These are phyloP conservation scores for Odontarrhena argentea DNA, from an alignment of 345 rosid species.

Conservation along the genomic window DNA sequence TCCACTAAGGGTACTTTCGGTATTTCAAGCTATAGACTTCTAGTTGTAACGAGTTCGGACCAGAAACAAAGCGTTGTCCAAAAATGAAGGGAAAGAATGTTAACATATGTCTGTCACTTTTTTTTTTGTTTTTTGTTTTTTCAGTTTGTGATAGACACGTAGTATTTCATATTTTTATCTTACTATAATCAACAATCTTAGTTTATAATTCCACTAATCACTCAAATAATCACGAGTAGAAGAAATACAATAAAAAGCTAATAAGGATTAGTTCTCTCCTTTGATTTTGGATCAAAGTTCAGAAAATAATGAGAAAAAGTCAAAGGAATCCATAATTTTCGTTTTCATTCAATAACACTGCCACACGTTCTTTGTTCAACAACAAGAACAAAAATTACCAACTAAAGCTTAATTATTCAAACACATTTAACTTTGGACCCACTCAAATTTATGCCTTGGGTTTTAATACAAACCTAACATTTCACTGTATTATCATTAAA, in stretches of 20 bases:
- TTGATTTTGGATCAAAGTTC: constrained; percentile 34
- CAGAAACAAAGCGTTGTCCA: constrained; percentile 41
- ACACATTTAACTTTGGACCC: constrained; percentile 32
- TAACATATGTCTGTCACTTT: constrained; percentile 32
- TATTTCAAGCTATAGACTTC: neutral
- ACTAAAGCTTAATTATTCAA: constrained; percentile 18
- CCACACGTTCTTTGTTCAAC: constrained; percentile 38
- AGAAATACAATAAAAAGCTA: neutral
- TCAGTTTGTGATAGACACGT: constrained; percentile 42
- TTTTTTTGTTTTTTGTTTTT: neutral
- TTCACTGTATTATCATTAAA: neutral
- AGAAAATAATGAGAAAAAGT: constrained; percentile 26
- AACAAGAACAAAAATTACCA: constrained; percentile 12
- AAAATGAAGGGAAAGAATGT: constrained; percentile 25
- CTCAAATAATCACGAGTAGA: constrained; percentile 19
- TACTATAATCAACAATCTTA: neutral
- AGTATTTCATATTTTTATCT: neutral
- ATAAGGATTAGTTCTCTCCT: constrained; percentile 14
- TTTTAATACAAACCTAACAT: constrained; percentile 39
- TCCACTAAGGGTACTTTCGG: constrained; percentile 12
- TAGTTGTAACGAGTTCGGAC: constrained; percentile 36
- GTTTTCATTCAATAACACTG: constrained; percentile 39
- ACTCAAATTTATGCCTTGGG: constrained; percentile 8
- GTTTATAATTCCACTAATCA: constrained; percentile 20
- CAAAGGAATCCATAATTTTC: constrained; percentile 32